A percentile compares a stretch with the other conserved stretches of the same genome.
Evolutionary conservation across 2,329 filamentous ascomycete species (phyloP).

Genomic region (Endothia cerciana): DNA sequence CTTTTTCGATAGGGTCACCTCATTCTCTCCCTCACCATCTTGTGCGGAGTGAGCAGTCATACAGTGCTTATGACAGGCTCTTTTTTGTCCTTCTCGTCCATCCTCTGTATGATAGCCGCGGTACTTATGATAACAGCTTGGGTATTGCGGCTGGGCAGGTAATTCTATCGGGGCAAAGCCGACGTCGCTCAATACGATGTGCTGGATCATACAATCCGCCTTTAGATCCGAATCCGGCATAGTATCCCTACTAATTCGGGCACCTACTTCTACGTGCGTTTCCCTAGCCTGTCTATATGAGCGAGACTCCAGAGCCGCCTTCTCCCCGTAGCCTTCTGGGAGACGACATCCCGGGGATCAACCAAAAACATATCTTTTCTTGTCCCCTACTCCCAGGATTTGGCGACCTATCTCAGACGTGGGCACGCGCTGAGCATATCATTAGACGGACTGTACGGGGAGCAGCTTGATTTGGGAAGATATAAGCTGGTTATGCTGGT

Average conservation of each 20-base stretch:
- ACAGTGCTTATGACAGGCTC: neutral
- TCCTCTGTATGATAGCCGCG: neutral
- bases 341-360: neutral
- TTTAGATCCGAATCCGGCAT: neutral
- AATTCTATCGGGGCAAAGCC: neutral
- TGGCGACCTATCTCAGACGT: neutral
- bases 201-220: too few relatives aligned
- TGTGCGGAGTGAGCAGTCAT: neutral
- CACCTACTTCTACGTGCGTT: slow-evolving; percentile 13
- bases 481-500: slow-evolving; percentile 1
- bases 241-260: neutral
- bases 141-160: neutral
- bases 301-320: neutral
- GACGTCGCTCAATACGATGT: too few relatives aligned
- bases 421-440: neutral
- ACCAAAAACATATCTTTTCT: slow-evolving; percentile 1
- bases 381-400: neutral
- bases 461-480: neutral
- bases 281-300: neutral
- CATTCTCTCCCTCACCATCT: neutral
- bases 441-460: neutral
- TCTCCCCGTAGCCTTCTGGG: neutral
- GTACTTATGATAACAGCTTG: neutral
- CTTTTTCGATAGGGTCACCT: slow-evolving; percentile 2
- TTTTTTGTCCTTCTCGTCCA: neutral